phyloP scores from a whole-genome alignment of 495 filamentous ascomycete species.

The Penicilliopsis zonata region DNA sequence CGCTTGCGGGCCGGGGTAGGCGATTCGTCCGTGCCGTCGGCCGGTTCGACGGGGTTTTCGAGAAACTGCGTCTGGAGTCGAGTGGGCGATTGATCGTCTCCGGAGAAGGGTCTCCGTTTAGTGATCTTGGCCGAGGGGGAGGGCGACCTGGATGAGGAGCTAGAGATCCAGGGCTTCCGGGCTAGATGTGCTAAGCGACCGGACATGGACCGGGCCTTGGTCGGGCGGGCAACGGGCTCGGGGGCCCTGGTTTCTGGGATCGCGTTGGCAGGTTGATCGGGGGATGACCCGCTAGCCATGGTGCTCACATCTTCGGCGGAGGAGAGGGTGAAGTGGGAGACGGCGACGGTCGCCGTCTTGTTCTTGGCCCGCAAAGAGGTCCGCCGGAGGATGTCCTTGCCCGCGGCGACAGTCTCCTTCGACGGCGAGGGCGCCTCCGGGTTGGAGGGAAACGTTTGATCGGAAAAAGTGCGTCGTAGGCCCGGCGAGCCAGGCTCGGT shows the following conservation, averaged over 20 bases:
- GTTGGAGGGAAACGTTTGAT: slow-evolving; percentile 21
- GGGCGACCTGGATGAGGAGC: slow-evolving; percentile 49
- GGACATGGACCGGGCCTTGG: slow-evolving; percentile 41
- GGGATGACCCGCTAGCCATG: slow-evolving; percentile 8
- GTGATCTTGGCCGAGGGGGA: slow-evolving; percentile 37
- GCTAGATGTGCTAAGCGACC: slow-evolving; percentile 56
- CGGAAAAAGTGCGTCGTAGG: slow-evolving; percentile 34
- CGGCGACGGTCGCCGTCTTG: slow-evolving; percentile 18
- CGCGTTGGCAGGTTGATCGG: slow-evolving; percentile 8
- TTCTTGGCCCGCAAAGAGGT: slow-evolving; percentile 30
- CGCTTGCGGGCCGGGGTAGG: slow-evolving; percentile 9
- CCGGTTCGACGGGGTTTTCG: slow-evolving; percentile 6
- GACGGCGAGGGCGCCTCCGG: slow-evolving; percentile 26
- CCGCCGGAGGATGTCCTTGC: slow-evolving; percentile 33
- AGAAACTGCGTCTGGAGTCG: slow-evolving; percentile 17
- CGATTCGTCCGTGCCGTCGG: slow-evolving; percentile 3
- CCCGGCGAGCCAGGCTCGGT: slow-evolving; percentile 13
- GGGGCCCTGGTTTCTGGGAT: slow-evolving; percentile 20
- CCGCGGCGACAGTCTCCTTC: slow-evolving; percentile 32
- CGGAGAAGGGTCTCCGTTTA: slow-evolving; percentile 22
- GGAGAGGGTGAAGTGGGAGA: slow-evolving; percentile 27
- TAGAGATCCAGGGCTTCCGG: slow-evolving; percentile 53
- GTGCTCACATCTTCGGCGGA: slow-evolving; percentile 26
- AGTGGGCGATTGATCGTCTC: slow-evolving; percentile 26
- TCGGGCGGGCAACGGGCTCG: slow-evolving; percentile 28